phyloP scores from a whole-genome alignment of 2,329 filamentous ascomycete genomes.

The Verticillium dahliae region DNA sequence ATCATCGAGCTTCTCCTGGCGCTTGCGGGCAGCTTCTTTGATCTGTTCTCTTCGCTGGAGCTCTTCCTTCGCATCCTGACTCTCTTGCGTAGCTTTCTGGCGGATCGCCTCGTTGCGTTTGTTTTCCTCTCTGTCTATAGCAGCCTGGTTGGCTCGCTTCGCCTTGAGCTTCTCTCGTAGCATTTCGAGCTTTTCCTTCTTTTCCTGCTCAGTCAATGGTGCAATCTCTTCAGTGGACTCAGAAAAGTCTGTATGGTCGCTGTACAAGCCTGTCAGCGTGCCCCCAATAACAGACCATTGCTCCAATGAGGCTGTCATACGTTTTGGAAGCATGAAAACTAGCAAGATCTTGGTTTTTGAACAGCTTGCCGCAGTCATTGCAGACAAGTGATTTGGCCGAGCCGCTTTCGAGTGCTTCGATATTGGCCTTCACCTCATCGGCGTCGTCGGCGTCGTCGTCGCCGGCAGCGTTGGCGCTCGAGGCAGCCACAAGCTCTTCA shows the following conservation, averaged over 20 bases:
- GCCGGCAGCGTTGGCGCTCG: slow-evolving; percentile 20
- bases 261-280: slow-evolving; percentile 20
- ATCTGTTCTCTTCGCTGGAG: slow-evolving; percentile 82
- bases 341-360: slow-evolving; percentile 73
- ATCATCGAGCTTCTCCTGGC: slow-evolving; percentile 81
- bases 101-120: slow-evolving; percentile 83
- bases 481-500: slow-evolving; percentile 64
- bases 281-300: background rate
- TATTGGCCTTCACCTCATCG: slow-evolving; percentile 45
- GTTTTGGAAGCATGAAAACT: slow-evolving; percentile 90
- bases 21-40: slow-evolving; percentile 83
- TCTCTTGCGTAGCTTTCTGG: slow-evolving; percentile 82
- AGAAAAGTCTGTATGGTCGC: slow-evolving; percentile 81
- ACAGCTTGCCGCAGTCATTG: slow-evolving; percentile 91
- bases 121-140: slow-evolving; percentile 71
- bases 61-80: slow-evolving; percentile 85
- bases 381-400: slow-evolving; percentile 80
- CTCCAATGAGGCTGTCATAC: slow-evolving; percentile 28
- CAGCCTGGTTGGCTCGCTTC: slow-evolving; percentile 63
- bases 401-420: slow-evolving; percentile 62
- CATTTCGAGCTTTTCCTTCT: slow-evolving; percentile 70
- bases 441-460: slow-evolving; percentile 40
- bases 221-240: slow-evolving; percentile 91
- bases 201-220: slow-evolving; percentile 87
- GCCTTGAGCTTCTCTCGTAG: slow-evolving; percentile 64